Base-by-base conservation (phyloP, 2,329 filamentous ascomycete species). In the Thielaviopsis musarum region DNA sequence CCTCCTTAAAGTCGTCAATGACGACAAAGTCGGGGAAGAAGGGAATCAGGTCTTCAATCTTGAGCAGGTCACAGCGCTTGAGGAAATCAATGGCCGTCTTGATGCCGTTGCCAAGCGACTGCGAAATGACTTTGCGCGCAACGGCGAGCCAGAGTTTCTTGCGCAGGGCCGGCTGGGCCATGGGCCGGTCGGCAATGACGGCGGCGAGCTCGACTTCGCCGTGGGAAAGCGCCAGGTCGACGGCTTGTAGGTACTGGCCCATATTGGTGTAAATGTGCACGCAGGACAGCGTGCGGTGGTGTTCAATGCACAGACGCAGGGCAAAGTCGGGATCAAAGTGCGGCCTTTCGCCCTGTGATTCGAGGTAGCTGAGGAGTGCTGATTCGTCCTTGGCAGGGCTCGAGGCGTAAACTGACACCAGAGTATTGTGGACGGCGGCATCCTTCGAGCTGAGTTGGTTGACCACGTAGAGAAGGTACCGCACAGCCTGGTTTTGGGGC, bases 21-120 rank as follows among this genome's bases (percentile, higher is more conserved):
- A 97, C 87, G 24, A 97, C 90, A 68, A 98, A 98, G 69, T 98
- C 93, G 0, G 93, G 93, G 73, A 98, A 98, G 75, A 98, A 96
- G 0, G 93, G 93, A 49, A 98, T 97, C 30, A 98, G 74, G 67
- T 98, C 93, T 72, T 98, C 93, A 64, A 98, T 98, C 63, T 87
- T 85, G 55, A 98, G 80, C 13, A 97, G 77, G 62, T 96, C 90
- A 69, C 91, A 96, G 10, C 89, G 84, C 65, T 89, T 88, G 13
- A 97, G 78, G 67, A 98, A 96, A 63, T 94, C 88, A 65, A 98
- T 95, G 1, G 93, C 93, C 34, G 85, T 80, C 72, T 89, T 96
- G 77, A 97, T 96, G 57, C 89, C 88, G 61, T 86, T 85, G 30
- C 53, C 56, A 24, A 48, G 57, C 6, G 83, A 87, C 63, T 91